phyloP scores from a whole-genome alignment of 345 rosid genomes.

The Citrus sp. region DNA sequence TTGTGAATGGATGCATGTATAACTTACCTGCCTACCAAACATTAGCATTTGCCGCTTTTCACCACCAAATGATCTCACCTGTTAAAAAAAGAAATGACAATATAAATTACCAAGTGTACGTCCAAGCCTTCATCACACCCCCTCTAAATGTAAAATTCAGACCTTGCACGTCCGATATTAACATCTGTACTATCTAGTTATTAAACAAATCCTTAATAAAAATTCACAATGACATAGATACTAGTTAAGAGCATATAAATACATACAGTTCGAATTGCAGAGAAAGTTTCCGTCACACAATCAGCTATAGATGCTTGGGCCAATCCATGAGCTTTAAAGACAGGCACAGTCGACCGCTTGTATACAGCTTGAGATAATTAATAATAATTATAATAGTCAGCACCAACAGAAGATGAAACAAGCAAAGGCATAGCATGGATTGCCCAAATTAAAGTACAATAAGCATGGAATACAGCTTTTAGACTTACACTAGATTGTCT shows the following conservation, averaged over 20 bases:
- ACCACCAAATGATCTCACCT: slow-evolving; percentile 99
- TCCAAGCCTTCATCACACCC: slow-evolving; percentile 6
- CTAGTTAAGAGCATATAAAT: slow-evolving; percentile 9
- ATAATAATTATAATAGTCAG: slow-evolving; percentile 29
- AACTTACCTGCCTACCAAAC: slow-evolving; percentile 76
- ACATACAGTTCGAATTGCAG: slow-evolving; percentile 93
- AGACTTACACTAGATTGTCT: background rate
- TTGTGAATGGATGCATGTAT: slow-evolving; percentile 1
- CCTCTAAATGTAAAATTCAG: slow-evolving; percentile 1
- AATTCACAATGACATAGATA: background rate
- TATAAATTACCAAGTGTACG: slow-evolving; percentile 10
- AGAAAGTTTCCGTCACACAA: slow-evolving; percentile 87
- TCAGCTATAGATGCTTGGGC: slow-evolving; percentile 93
- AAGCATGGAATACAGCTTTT: background rate
- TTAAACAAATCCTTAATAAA: background rate
- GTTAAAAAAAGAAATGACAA: slow-evolving; percentile 17
- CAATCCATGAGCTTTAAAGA: slow-evolving; percentile 82
- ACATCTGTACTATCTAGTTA: background rate
- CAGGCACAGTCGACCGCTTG: slow-evolving; percentile 85
- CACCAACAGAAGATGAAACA: slow-evolving; percentile 17
- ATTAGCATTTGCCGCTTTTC: slow-evolving; percentile 87
- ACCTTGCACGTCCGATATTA: background rate
- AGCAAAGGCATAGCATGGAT: background rate
- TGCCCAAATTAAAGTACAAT: background rate
- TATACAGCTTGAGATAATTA: slow-evolving; percentile 54